Conservation (phyloP, 2,329 filamentous ascomycete genomes). For the Periconia macrospinosa region DNA sequence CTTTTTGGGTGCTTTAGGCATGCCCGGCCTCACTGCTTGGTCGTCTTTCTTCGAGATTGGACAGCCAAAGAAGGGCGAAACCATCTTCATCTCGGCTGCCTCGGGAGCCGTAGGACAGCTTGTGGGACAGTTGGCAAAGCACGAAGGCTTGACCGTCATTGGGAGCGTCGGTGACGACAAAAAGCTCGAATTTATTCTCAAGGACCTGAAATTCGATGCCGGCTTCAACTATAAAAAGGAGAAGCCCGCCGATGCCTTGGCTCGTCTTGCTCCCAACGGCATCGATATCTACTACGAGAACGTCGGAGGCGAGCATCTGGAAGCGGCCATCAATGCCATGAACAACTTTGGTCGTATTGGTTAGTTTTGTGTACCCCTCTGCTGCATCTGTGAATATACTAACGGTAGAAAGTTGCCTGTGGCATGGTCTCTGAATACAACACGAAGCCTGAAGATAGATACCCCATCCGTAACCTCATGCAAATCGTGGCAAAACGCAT, state of each 20-base stretch:
- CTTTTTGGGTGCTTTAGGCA: slow-evolving; percentile 77
- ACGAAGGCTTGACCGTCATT: slow-evolving; percentile 76
- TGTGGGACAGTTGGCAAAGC: slow-evolving; percentile 82
- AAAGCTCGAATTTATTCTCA: slow-evolving; percentile 74
- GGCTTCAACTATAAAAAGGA: slow-evolving; percentile 93
- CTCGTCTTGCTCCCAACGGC: slow-evolving; percentile 72
- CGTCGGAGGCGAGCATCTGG: slow-evolving; percentile 73
- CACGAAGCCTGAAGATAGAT: slow-evolving; percentile 56
- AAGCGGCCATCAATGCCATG: slow-evolving; percentile 66
- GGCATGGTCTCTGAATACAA: slow-evolving; percentile 81
- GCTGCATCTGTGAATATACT: not conserved
- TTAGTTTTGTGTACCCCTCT: slow-evolving; percentile 41
- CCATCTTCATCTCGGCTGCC: slow-evolving; percentile 79
- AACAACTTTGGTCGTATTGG: slow-evolving; percentile 69
- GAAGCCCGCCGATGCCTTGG: slow-evolving; percentile 66
- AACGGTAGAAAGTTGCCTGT: slow-evolving; percentile 45
- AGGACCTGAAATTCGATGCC: slow-evolving; percentile 69
- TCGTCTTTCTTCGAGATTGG: slow-evolving; percentile 75
- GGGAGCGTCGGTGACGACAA: slow-evolving; percentile 79
- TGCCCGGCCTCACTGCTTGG: slow-evolving; percentile 78
- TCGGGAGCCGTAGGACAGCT: slow-evolving; percentile 81
- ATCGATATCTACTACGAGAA: slow-evolving; percentile 86
- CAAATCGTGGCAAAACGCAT: slow-evolving; percentile 69
- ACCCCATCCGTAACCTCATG: slow-evolving; percentile 69
- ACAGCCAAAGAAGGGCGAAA: slow-evolving; percentile 74